Evolutionary conservation across 768 basidiomycete species (phyloP).

Genomic region (Pulveroboletus sp.): DNA sequence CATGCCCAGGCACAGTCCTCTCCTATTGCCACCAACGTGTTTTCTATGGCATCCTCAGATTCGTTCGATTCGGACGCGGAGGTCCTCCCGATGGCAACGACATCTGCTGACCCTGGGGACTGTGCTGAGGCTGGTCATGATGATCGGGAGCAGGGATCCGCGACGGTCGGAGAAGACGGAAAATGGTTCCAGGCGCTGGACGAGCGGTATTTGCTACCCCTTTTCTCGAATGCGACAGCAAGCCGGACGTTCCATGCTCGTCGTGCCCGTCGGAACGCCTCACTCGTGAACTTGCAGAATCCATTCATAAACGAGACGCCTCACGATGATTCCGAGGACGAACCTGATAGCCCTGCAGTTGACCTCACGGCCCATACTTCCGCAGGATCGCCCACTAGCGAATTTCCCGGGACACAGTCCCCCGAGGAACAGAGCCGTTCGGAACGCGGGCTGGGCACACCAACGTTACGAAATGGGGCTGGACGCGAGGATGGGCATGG

Average conservation of each 20-base stretch:
- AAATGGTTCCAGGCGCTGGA: constrained; percentile 97
- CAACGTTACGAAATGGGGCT: constrained; percentile 50
- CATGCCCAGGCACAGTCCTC: constrained; percentile 35
- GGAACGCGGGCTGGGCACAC: constrained; percentile 63
- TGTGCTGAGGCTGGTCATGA: constrained; percentile 3
- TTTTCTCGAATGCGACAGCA: constrained; percentile 90
- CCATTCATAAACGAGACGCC: constrained; percentile 31
- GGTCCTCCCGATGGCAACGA: constrained; percentile 69
- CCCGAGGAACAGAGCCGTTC: constrained; percentile 48
- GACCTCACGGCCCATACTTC: constrained; percentile 34
- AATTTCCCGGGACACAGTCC: constrained; percentile 21
- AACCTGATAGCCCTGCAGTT: constrained; percentile 40
- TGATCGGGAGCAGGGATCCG: constrained; percentile 3
- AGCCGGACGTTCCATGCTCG: constrained; percentile 83
- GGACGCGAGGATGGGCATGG: constrained; percentile 24
- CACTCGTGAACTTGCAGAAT: constrained; percentile 19
- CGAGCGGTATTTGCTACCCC: constrained; percentile 87
- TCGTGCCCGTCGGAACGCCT: constrained; percentile 48
- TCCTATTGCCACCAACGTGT: constrained; percentile 33
- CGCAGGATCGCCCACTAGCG: constrained; percentile 8
- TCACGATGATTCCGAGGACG: constrained; percentile 34
- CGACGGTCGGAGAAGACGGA: constrained; percentile 56
- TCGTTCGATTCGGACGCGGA: constrained; percentile 75
- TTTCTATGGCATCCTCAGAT: constrained; percentile 73
- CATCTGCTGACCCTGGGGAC: constrained; percentile 31